These are phyloP conservation scores for Pyricularia sp. DNA, from an alignment of 2,329 filamentous ascomycete genomes.

Conservation along the genomic window DNA sequence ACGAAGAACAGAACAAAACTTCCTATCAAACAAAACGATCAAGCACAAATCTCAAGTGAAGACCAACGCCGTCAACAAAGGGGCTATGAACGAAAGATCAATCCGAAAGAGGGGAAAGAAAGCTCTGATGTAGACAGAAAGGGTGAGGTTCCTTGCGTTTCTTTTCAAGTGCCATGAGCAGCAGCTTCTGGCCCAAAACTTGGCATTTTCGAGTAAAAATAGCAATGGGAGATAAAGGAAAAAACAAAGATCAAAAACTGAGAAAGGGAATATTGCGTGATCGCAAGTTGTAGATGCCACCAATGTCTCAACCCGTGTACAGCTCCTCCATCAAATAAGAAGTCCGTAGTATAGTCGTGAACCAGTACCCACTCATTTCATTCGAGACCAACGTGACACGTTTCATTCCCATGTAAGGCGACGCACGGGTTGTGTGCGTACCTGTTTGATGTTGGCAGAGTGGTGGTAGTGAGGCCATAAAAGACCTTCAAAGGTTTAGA, in stretches of 20 bases:
- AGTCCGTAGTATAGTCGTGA: neutral
- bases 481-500: neutral
- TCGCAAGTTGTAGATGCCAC: neutral
- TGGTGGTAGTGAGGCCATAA: neutral
- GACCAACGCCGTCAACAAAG: neutral
- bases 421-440: neutral
- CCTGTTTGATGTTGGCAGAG: neutral
- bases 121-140: neutral
- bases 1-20: neutral
- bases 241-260: neutral
- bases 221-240: neutral
- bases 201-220: neutral
- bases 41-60: neutral
- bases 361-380: neutral
- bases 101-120: neutral
- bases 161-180: neutral
- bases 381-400: neutral
- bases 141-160: neutral
- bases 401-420: neutral
- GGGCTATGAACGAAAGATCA: neutral
- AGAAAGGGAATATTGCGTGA: neutral
- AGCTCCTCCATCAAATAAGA: neutral
- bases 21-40: neutral
- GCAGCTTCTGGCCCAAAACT: neutral
- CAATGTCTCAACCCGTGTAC: neutral